A percentile compares a stretch with the other conserved stretches of the same genome.
These are phyloP conservation scores for Onygenales sp. DNA, from an alignment of 2,329 filamentous ascomycete species.

Conservation along the genomic window DNA sequence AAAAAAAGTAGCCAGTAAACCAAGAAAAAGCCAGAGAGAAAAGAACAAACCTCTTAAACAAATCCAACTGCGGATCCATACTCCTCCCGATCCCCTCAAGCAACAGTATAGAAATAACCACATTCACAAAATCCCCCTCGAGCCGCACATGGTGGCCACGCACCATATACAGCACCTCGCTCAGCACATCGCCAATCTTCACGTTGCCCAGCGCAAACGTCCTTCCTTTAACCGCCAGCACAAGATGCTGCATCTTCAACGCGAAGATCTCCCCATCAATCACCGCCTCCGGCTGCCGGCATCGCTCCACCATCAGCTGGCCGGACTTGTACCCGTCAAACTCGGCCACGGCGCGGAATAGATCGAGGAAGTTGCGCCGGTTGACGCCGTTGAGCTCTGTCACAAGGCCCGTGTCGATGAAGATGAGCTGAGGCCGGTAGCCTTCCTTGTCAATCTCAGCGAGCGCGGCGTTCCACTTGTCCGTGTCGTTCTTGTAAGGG, in stretches of 20 bases:
- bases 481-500: constrained; percentile 58
- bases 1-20: constrained; percentile 3
- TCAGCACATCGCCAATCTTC: constrained; percentile 90
- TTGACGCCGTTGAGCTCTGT: constrained; percentile 86
- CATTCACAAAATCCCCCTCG: constrained; percentile 97
- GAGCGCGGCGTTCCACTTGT: constrained; percentile 66
- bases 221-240: constrained; percentile 77
- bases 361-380: constrained; percentile 80
- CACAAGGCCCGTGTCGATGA: constrained; percentile 93
- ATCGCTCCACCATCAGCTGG: constrained; percentile 90
- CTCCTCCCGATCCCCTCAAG: constrained; percentile 88
- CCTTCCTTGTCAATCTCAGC: constrained; percentile 72
- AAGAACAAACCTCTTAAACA: constrained; percentile 58
- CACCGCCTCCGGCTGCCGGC: constrained; percentile 83
- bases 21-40: constrained; percentile 3
- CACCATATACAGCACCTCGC: constrained; percentile 86
- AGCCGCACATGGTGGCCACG: constrained; percentile 83
- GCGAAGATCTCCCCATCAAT: constrained; percentile 85
- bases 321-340: constrained; percentile 96
- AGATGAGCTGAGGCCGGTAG: constrained; percentile 87
- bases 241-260: constrained; percentile 92
- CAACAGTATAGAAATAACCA: constrained; percentile 87
- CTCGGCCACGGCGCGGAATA: constrained; percentile 91
- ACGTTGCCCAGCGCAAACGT: constrained; percentile 90
- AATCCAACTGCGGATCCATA: constrained; percentile 76